Evolutionary conservation across 2,329 filamentous ascomycete species (phyloP), one percentile per base, ranked within the genome.

Genomic region (Colletotrichum endophyticum): DNA sequence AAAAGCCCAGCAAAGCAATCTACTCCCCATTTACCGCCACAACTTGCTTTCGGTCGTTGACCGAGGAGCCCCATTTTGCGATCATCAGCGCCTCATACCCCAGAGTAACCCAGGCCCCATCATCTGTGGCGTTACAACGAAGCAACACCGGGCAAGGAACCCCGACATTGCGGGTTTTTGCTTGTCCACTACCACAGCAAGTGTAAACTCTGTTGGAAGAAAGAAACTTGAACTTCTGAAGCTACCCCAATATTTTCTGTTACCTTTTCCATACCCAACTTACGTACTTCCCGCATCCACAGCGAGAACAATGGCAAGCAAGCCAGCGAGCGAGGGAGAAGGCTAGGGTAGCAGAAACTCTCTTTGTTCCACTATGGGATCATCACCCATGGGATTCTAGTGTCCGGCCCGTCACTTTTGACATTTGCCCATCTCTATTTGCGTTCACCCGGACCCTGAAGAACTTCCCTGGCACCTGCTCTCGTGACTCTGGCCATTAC

Each of bases 81-180:
- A 67, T 76, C 63, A 57, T 63, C 63, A 59, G 36, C 57, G 73
- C 70, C 70, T 64, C n/a, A 75, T 70, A 62, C 70, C 57, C 71
- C 34, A 67, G 28, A 73, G 34, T 62, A 61, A 70, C 53, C 74
- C 53, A 32, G n/a, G 34, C 64, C 59, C 30, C 64, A 70, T 57
- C 44, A 25, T 68, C 39, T 76, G 64, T 76, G 74, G 74, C 74
- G 74, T 70, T 61, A 12, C 74, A 70, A 34, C 28, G 64, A 63
- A 69, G 59, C 27, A 49, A 59, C 59, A 16, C 27, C 32, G 49
- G 49, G 70, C 73, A 76, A 28, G 73, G 73, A 66, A 61, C 64
- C 64, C 73, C 44, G 44, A 69, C 25, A 15, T 73, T 69, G 59
- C 59, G 44, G 59, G n/a, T 11, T 64, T 69, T 36, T 49, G 27